phyloP scores from a whole-genome alignment of 495 filamentous ascomycete genomes.

The Durotheca rogersii region DNA sequence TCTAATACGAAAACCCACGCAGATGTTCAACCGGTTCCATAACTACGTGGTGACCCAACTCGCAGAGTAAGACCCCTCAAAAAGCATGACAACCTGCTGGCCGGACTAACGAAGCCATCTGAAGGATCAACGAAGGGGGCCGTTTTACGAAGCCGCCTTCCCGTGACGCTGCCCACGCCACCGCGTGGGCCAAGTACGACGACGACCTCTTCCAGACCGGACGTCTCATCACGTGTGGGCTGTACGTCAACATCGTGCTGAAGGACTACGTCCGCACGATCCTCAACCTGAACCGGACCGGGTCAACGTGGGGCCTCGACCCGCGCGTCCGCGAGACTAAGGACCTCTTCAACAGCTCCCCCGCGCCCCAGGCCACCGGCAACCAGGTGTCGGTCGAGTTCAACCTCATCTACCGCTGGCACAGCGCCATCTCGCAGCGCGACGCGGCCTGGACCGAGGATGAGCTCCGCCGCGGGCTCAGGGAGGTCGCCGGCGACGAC shows the following conservation, averaged over 20 bases:
- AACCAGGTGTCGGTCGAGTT: slow-evolving; percentile 81
- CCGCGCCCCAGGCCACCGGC: slow-evolving; percentile 57
- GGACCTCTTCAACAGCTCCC: slow-evolving; percentile 57
- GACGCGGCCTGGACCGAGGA: slow-evolving; percentile 66
- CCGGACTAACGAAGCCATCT: no score
- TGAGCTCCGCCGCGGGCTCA: slow-evolving; percentile 55
- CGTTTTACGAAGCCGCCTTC: slow-evolving; percentile 63
- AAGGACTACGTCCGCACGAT: slow-evolving; percentile 85
- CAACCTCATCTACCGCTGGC: slow-evolving; percentile 63
- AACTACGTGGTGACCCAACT: slow-evolving; percentile 75
- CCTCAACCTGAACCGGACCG: slow-evolving; percentile 71
- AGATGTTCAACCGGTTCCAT: slow-evolving; percentile 74
- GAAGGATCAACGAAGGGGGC: slow-evolving; percentile 68
- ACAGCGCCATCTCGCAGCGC: slow-evolving; percentile 60
- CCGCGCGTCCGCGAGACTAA: slow-evolving; percentile 62
- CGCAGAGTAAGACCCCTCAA: slow-evolving; percentile 33
- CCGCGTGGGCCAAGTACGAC: slow-evolving; percentile 68
- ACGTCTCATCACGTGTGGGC: slow-evolving; percentile 72
- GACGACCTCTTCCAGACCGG: slow-evolving; percentile 84
- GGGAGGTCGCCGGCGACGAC: no score
- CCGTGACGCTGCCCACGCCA: slow-evolving; percentile 38
- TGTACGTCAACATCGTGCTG: slow-evolving; percentile 83
- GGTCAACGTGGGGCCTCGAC: slow-evolving; percentile 78
- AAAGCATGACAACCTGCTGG: no score
- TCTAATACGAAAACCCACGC: neutral